A percentile compares a stretch with the other conserved stretches of the same genome.
Conservation (phyloP, 306 rosid species). For the Quillaja saponaria region DNA sequence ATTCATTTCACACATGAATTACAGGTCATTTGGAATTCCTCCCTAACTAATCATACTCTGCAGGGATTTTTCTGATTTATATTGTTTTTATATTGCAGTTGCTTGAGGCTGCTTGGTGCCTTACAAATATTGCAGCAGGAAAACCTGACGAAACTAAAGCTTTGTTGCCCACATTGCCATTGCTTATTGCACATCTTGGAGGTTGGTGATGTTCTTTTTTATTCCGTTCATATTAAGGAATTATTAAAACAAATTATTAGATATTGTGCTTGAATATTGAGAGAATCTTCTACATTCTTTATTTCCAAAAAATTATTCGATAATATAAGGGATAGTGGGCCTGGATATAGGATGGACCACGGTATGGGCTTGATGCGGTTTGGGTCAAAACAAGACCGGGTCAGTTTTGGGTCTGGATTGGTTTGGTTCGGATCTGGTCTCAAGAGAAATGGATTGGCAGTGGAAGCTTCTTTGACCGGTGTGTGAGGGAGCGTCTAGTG, state of each 20-base stretch:
- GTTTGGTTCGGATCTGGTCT: no score
- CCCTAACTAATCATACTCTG: conserved; percentile 3
- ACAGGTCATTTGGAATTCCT: not conserved
- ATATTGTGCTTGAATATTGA: conserved; percentile 18
- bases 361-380: no score
- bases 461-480: no score
- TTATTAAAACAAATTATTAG: conserved; percentile 14
- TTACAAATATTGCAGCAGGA: conserved; percentile 97
- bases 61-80: conserved; percentile 22
- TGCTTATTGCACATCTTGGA: conserved; percentile 95
- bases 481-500: no score
- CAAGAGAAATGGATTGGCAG: no score
- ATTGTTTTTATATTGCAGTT: conserved; percentile 59
- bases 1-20: not conserved
- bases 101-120: conserved; percentile 99
- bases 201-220: conserved; percentile 54
- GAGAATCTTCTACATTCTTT: conserved; percentile 16
- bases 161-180: conserved; percentile 82
- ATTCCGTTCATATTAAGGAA: conserved; percentile 23
- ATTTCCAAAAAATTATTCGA: conserved; percentile 11
- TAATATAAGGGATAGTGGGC: conserved; percentile 25
- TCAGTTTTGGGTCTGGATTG: no score
- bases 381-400: no score
- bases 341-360: no score
- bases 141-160: conserved; percentile 89